phyloP scores from a whole-genome alignment of 305 asterid genomes.

The Solanum chacoense region DNA sequence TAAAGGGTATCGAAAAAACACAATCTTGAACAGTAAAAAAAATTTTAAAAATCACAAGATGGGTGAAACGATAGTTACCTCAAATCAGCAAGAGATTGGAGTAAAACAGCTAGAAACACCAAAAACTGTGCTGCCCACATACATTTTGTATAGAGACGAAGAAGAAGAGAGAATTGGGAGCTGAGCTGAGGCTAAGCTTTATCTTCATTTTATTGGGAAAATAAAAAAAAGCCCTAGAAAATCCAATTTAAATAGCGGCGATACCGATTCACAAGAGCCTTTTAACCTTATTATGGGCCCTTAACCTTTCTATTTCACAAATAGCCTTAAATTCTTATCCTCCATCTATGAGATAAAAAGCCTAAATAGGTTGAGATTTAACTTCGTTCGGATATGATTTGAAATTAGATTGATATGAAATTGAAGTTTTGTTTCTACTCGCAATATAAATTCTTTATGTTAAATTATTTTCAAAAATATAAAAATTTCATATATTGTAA shows the following conservation, averaged over 20 bases:
- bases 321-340: background rate
- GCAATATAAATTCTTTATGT: too few species aligned
- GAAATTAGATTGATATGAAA: too few species aligned
- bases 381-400: too few species aligned
- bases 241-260: background rate
- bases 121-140: background rate
- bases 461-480: background rate
- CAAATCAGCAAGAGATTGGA: background rate
- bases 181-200: background rate
- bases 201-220: background rate
- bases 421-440: too few species aligned
- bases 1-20: background rate
- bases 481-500: background rate
- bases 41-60: background rate
- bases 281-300: background rate
- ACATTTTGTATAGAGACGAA: background rate
- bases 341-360: background rate
- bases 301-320: background rate
- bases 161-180: background rate
- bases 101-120: background rate
- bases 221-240: background rate
- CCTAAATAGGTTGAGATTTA: background rate
- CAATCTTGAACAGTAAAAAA: background rate
- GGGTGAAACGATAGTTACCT: background rate
- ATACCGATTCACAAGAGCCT: background rate